phyloP scores from a whole-genome alignment of 306 rosid genomes.

The Lupinus albus region DNA sequence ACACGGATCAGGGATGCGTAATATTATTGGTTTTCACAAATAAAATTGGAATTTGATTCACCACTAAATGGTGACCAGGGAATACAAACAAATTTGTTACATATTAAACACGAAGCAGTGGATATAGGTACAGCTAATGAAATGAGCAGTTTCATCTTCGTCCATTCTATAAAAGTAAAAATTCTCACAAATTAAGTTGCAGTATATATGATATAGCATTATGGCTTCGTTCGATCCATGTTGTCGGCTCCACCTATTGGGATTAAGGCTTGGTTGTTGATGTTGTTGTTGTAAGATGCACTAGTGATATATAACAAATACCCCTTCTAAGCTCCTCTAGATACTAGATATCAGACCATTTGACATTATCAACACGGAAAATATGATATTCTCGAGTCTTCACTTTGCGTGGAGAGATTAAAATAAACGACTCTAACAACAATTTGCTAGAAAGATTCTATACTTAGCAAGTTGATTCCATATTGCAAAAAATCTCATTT shows the following conservation, averaged over 20 bases:
- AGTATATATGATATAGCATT: no score
- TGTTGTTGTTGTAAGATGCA: no score
- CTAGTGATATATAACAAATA: no score
- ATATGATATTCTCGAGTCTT: neutral
- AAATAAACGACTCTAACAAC: constrained; percentile 1
- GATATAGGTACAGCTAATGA: neutral
- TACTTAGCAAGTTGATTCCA: no score
- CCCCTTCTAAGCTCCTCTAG: no score
- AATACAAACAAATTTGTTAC: constrained; percentile 19
- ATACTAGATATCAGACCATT: neutral
- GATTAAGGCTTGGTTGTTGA: no score
- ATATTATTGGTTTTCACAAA: no score
- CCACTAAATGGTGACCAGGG: neutral
- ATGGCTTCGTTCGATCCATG: no score
- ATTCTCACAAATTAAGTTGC: no score
- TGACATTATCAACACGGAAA: neutral
- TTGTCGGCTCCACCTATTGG: no score
- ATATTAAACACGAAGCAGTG: constrained; percentile 1
- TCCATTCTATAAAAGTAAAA: constrained; percentile 15
- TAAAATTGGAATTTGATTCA: neutral
- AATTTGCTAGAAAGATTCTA: neutral
- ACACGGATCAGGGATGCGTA: neutral
- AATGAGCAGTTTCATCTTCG: constrained; percentile 9
- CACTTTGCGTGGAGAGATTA: constrained; percentile 1
- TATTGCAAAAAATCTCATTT: no score